Conservation (phyloP, 371 early-diverging fungal genomes). For the Mucor indicus region DNA sequence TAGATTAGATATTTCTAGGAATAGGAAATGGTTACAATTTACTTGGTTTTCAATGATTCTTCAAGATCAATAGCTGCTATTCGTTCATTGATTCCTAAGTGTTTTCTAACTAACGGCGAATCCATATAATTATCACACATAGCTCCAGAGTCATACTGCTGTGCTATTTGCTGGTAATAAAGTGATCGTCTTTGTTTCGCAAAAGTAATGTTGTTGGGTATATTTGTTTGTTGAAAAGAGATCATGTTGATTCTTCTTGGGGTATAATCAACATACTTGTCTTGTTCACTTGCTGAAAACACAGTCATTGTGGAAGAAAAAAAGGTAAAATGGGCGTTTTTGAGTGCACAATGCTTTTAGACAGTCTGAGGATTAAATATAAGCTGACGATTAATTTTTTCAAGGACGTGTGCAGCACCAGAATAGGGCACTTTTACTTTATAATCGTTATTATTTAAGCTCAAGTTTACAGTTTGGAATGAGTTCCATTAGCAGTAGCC, state of each 20-base stretch:
- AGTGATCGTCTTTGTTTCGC: constrained; percentile 26
- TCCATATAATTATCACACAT: constrained; percentile 28
- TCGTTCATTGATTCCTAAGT: constrained; percentile 26
- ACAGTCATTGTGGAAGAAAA: no score
- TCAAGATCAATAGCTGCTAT: constrained; percentile 3
- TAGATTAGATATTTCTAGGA: background rate
- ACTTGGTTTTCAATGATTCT: background rate
- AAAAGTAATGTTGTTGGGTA: constrained; percentile 10
- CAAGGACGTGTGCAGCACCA: no score
- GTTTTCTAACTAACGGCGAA: constrained; percentile 36
- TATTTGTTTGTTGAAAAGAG: no score
- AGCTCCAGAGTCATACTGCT: background rate
- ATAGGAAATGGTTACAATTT: background rate
- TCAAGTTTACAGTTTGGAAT: no score
- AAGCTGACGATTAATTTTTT: no score
- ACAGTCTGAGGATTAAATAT: no score
- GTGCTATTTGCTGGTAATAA: constrained; percentile 32
- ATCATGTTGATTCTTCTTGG: background rate
- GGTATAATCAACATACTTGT: background rate
- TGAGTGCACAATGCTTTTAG: no score
- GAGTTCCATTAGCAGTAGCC: no score
- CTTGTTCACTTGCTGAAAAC: no score
- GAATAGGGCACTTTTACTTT: no score
- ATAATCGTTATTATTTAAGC: no score
- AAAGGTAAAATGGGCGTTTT: no score